These are phyloP conservation scores for Backusella mclennaniae DNA, from an alignment of 192 early-diverging fungal genomes.

Conservation along the genomic window DNA sequence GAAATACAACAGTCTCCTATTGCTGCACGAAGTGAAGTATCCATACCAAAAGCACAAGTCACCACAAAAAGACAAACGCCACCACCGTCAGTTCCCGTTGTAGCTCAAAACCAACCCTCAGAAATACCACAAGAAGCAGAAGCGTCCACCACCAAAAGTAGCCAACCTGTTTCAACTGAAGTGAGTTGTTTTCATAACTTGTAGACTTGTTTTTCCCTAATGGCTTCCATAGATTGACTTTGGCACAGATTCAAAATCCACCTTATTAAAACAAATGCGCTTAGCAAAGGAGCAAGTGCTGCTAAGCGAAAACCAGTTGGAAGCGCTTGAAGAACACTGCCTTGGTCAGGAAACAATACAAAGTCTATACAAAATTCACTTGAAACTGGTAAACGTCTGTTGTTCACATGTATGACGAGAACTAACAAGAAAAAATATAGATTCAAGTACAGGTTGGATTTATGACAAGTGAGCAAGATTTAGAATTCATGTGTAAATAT, in stretches of 20 bases:
- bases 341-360: background rate
- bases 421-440: background rate
- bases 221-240: background rate
- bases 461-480: background rate
- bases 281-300: background rate
- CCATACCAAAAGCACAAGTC: background rate
- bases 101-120: too few species aligned
- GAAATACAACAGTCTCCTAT: background rate
- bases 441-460: constrained; percentile 11
- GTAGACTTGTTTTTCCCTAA: background rate
- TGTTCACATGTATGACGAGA: too few species aligned
- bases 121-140: background rate
- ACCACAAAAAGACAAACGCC: background rate
- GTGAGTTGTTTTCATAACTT: background rate
- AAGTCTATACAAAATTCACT: background rate
- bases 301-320: background rate
- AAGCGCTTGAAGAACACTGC: background rate
- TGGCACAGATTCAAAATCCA: background rate
- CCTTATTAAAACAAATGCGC: constrained; percentile 8
- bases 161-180: background rate
- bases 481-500: background rate
- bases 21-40: background rate
- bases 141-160: background rate
- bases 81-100: background rate
- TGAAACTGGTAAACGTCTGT: background rate